Evolutionary conservation across 768 basidiomycete species (phyloP).

Genomic region (Boletus rex-veris): DNA sequence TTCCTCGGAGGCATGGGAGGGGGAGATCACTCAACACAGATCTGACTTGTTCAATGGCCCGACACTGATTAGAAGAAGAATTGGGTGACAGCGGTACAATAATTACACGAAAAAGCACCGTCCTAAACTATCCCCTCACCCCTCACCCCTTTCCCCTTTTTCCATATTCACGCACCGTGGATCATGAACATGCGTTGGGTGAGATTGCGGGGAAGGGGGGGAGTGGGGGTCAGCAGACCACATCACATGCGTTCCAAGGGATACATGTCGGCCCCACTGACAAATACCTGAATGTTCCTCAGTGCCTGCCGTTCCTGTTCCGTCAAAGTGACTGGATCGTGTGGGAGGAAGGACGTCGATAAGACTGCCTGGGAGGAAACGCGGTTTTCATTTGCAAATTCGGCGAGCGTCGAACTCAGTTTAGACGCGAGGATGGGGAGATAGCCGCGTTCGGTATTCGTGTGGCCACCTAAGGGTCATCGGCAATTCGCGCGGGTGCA

Average conservation of each 20-base stretch:
- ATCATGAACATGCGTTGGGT: background rate
- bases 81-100: background rate
- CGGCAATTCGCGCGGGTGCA: slow-evolving; percentile 17
- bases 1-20: too few species aligned
- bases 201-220: background rate
- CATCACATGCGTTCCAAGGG: slow-evolving; percentile 65
- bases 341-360: slow-evolving; percentile 29
- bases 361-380: background rate
- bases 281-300: slow-evolving; percentile 51
- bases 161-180: slow-evolving; percentile 2
- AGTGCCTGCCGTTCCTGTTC: slow-evolving; percentile 30
- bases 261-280: slow-evolving; percentile 72
- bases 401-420: slow-evolving; percentile 50
- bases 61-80: too few species aligned
- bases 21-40: too few species aligned
- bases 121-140: background rate
- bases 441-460: slow-evolving; percentile 94
- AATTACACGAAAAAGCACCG: background rate
- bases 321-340: slow-evolving; percentile 25
- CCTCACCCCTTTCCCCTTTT: background rate
- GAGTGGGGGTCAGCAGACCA: background rate
- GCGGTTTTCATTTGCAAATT: slow-evolving; percentile 25
- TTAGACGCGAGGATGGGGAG: slow-evolving; percentile 69
- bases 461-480: slow-evolving; percentile 68
- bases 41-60: too few species aligned